Evolutionary conservation across 1,284 basidiomycete genomes (phyloP), one percentile per base, ranked within the genome.

Genomic region (Cystobasidium slooffiae): DNA sequence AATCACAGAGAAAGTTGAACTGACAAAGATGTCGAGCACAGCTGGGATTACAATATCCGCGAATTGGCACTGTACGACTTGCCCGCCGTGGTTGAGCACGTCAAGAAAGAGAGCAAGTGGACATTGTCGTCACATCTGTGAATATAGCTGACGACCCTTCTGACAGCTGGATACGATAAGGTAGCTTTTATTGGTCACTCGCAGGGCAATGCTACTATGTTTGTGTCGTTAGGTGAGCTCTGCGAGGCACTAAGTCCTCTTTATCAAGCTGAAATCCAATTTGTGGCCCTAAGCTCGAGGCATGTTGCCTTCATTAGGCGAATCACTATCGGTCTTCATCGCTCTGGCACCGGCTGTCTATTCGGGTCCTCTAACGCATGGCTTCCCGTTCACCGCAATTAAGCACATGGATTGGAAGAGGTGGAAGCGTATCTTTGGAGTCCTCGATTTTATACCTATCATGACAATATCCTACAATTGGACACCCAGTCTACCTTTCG

Each of bases 301-400:
- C 56, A 87, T 88, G 84, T 83, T 85, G 3, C 87, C 88, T 3
- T 85, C 86, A 24, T 80, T 88, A 3, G 87, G 87, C 53, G 80
- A 84, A 31, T 86, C 86, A 77, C 79, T 88, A 22, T 85, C 84
- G n/a, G 82, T 85, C 69, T 88, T 88, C 80, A 85, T 86, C 75
- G 87, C 87, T 0, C 84, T 88, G 20, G 87, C 87, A 0, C 88
- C 88, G 0, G 88, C 87, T 5, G 87, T 88, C 0, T 88, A 86
- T 78, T 86, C 87, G 0, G 88, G 88, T 0, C 87, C 87, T 0
- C 80, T 88, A 55, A 88, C 87, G 0, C 83, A 83, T 37, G 86
- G 87, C 0, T 88, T 88, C 81, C 87, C 87, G 0, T 88, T 88
- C 78, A 84, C 83, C 1, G 79, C 81, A 49, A 81, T 87, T 43